Percentiles rank a stretch among this genome's conserved stretches.
These are phyloP conservation scores for Bryoglossum gracile DNA, from an alignment of 495 filamentous ascomycete genomes.

Conservation along the genomic window DNA sequence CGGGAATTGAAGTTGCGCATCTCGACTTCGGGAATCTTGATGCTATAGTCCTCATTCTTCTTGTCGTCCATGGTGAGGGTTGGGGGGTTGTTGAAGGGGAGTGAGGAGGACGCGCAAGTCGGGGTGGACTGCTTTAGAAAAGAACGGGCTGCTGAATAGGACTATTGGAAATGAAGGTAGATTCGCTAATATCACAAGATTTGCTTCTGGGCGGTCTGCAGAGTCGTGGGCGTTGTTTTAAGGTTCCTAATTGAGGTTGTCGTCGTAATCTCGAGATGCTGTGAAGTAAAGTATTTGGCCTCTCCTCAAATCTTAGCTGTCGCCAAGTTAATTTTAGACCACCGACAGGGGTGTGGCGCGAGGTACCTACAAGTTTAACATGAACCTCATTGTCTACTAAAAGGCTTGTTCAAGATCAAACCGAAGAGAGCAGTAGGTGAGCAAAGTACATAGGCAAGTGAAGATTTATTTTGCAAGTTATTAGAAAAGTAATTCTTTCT, in stretches of 20 bases:
- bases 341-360: constrained; percentile 1
- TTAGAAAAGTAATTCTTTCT: no score
- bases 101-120: constrained; percentile 17
- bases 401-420: no score
- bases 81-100: neutral
- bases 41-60: constrained; percentile 48
- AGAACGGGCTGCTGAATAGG: neutral
- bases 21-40: constrained; percentile 64
- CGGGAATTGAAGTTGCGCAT: constrained; percentile 45
- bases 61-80: constrained; percentile 23
- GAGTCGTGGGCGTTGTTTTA: neutral
- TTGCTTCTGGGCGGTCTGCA: neutral
- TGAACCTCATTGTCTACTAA: neutral
- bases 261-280: neutral
- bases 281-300: constrained; percentile 10
- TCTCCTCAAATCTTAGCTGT: constrained; percentile 12
- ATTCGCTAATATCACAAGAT: constrained; percentile 15
- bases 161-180: neutral
- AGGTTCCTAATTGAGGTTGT: neutral
- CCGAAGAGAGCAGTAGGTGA: no score
- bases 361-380: neutral
- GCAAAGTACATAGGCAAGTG: no score
- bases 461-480: no score
- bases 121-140: neutral
- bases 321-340: constrained; percentile 5